Evolutionary conservation across 2,329 filamentous ascomycete species (phyloP).

Genomic region (Tolypocladium guangdongense): DNA sequence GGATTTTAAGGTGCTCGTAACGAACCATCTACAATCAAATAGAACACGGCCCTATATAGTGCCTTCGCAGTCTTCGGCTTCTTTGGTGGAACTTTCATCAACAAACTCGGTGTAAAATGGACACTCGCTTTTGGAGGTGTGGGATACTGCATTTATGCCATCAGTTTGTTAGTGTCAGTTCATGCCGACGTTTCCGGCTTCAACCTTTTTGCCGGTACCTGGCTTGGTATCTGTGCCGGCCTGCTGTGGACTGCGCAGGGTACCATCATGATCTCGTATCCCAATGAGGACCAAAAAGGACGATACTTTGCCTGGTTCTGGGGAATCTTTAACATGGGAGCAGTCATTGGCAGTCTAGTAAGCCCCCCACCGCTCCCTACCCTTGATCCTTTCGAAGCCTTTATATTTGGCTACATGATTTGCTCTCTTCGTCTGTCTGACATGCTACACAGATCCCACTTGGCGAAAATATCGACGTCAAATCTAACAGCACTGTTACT

Average conservation of each 20-base stretch:
- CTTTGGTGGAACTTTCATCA: conserved; percentile 67
- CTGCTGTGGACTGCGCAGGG: conserved; percentile 76
- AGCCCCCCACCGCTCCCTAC: conserved; percentile 8
- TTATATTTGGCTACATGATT: background rate
- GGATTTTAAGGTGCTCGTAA: too few relatives aligned
- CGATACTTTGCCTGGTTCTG: conserved; percentile 86
- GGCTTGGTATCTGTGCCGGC: conserved; percentile 69
- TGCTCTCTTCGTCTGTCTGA: background rate
- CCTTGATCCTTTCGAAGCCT: background rate
- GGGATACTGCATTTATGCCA: conserved; percentile 67
- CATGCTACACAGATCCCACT: conserved; percentile 42
- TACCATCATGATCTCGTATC: conserved; percentile 84
- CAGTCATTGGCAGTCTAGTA: conserved; percentile 67
- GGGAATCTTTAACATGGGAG: conserved; percentile 90
- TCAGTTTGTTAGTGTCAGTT: conserved; percentile 59
- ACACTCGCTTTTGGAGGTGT: conserved; percentile 63
- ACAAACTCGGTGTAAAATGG: conserved; percentile 58
- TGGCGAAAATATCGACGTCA: conserved; percentile 55
- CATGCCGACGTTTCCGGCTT: conserved; percentile 59
- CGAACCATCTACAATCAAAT: conserved; percentile 43
- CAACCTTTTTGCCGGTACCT: conserved; percentile 63
- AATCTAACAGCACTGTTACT: conserved; percentile 35
- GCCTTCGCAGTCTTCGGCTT: conserved; percentile 59
- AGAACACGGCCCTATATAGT: conserved; percentile 61
- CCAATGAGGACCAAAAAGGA: conserved; percentile 69